Evolutionary conservation across 129 eudicot species (phyloP).

Genomic region (Artemisia argyi): DNA sequence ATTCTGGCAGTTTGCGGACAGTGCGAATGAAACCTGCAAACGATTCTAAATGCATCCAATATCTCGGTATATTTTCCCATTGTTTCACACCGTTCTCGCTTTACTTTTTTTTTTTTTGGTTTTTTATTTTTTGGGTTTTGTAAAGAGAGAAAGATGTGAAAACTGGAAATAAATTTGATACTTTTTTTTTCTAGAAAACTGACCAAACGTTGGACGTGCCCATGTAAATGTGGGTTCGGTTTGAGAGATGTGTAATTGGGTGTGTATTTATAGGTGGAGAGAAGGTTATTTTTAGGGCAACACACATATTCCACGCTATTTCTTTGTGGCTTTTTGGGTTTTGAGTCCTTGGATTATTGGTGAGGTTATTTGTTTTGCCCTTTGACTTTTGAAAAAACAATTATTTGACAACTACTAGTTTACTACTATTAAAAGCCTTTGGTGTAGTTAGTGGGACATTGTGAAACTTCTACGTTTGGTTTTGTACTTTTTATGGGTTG

Average conservation of each 20-base stretch:
- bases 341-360: slow-evolving; percentile 7
- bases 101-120: slow-evolving; percentile 4
- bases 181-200: slow-evolving; percentile 35
- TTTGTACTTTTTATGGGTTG: not conserved
- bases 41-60: slow-evolving; percentile 70
- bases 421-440: not conserved
- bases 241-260: slow-evolving; percentile 15
- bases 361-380: not conserved
- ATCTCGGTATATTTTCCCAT: slow-evolving; percentile 75
- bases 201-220: slow-evolving; percentile 46
- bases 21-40: slow-evolving; percentile 76
- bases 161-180: slow-evolving; percentile 13
- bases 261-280: slow-evolving; percentile 20
- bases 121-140: not conserved
- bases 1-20: slow-evolving; percentile 91
- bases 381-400: slow-evolving; percentile 2
- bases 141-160: slow-evolving; percentile 23
- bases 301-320: slow-evolving; percentile 24
- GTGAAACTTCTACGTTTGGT: slow-evolving; percentile 25
- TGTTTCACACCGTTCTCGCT: slow-evolving; percentile 30
- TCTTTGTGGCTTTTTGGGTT: not conserved
- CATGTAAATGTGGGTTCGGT: slow-evolving; percentile 38
- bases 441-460: slow-evolving; percentile 17
- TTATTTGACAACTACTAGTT: not conserved
- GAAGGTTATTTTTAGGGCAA: slow-evolving; percentile 20